phyloP scores from a whole-genome alignment of 495 filamentous ascomycete genomes.

The Penicillium mononematosum region DNA sequence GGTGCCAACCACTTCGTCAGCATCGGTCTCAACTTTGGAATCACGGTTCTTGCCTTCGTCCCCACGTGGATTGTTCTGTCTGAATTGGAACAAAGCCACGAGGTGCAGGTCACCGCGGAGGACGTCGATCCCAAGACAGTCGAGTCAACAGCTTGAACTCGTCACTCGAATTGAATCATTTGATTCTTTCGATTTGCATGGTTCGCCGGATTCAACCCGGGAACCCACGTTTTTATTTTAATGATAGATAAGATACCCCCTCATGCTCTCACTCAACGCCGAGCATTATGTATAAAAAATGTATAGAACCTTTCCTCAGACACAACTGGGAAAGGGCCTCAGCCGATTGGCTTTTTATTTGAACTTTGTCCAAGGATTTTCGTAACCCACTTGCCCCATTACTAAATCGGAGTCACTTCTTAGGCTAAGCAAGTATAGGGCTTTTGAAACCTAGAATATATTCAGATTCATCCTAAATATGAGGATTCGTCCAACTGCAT shows the following conservation, averaged over 20 bases:
- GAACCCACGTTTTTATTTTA: background rate
- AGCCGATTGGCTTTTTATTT: slow-evolving; percentile 1
- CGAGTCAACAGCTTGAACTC: slow-evolving; percentile 3
- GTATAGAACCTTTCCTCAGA: slow-evolving; percentile 6
- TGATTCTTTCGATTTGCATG: slow-evolving; percentile 4
- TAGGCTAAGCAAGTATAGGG: background rate
- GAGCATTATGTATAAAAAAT: slow-evolving; percentile 12
- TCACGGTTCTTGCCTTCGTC: slow-evolving; percentile 31
- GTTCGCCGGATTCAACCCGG: slow-evolving; percentile 1
- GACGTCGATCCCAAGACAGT: slow-evolving; percentile 15
- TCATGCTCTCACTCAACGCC: slow-evolving; percentile 13
- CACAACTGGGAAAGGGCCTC: background rate
- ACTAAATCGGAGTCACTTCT: background rate
- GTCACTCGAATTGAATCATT: slow-evolving; percentile 1
- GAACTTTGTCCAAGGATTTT: background rate
- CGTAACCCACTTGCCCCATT: background rate
- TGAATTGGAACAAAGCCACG: slow-evolving; percentile 35
- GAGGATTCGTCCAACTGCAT: background rate
- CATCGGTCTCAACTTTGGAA: slow-evolving; percentile 37
- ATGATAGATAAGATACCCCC: slow-evolving; percentile 13
- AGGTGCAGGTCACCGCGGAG: slow-evolving; percentile 31
- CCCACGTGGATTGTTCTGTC: slow-evolving; percentile 38
- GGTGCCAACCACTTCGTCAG: slow-evolving; percentile 37
- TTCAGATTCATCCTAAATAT: background rate
- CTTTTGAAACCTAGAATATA: background rate